Evolutionary conservation across 75 land plant genomes (phyloP), one percentile per base, ranked within the genome.

Genomic region (Pinus albicaulis): DNA sequence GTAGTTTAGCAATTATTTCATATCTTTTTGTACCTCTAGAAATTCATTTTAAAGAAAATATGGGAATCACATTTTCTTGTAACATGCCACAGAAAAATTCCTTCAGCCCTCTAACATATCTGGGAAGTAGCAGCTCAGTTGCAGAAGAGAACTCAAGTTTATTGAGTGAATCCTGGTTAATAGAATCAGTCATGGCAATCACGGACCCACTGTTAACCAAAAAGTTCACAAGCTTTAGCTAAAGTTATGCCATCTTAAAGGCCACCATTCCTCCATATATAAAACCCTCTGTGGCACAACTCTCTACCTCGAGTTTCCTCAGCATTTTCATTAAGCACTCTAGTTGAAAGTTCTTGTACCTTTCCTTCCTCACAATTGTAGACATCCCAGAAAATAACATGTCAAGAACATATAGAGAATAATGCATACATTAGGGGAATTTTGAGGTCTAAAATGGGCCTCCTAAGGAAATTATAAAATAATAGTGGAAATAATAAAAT

Each of bases 241-340:
- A 58, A 72, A 79, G 0, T 61, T 89, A 84, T 6, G 92, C 95
- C 90, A 95, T 76, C 75, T 86, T 87, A 72, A 91, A 95, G 11
- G 90, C 87, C 73, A 95, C 98, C 89, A 95, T 91, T 48, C 95
- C 98, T 11, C 98, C 98, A 57, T 95, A 95, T 82, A 92, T 93
- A 60, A 87, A 83, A 36, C 98, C 98, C 53, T 92, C 91, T 22
- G 86, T 73, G 10, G 82, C 80, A 65, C 84, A 89, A 62, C 73
- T 77, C 48, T 79, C 77, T 34, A 90, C 84, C 0, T 85, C 88
- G 12, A 94, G 84, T 64, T 76, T 70, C 34, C 44, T 70, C 78
- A 94, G 75, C 59, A 84, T 88, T 77, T 66, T 81, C 17, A 59
- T 84, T 74, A 92, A 57, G 59, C 84, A 84, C 76, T 84, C 83